Evolutionary conservation across 495 filamentous ascomycete species (phyloP).

Genomic region (Aspergillus egyptiacus): DNA sequence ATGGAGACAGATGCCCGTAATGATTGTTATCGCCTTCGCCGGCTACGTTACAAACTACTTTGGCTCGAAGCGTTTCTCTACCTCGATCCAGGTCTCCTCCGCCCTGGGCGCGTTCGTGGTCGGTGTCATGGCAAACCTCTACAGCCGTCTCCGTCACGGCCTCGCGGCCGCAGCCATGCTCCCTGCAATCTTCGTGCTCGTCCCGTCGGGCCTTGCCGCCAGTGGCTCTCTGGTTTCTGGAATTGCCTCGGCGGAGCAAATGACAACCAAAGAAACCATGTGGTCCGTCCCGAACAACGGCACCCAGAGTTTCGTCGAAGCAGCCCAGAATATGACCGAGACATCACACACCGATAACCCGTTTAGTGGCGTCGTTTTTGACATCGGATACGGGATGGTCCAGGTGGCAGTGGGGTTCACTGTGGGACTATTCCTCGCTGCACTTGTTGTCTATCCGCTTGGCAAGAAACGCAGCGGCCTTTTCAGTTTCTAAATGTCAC

Average conservation of each 20-base stretch:
- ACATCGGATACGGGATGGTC: constrained; percentile 80
- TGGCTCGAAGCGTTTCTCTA: constrained; percentile 61
- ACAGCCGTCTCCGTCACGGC: constrained; percentile 76
- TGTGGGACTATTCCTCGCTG: constrained; percentile 82
- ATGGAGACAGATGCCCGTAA: constrained; percentile 81
- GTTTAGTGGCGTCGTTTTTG: constrained; percentile 59
- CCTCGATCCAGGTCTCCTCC: constrained; percentile 71
- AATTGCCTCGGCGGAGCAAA: constrained; percentile 73
- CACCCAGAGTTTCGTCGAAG: constrained; percentile 44
- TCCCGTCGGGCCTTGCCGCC: constrained; percentile 83
- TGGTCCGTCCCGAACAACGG: constrained; percentile 46
- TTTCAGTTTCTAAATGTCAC: constrained; percentile 65
- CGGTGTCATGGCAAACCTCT: constrained; percentile 80
- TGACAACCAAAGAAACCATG: constrained; percentile 50
- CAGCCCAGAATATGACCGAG: constrained; percentile 31
- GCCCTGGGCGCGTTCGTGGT: constrained; percentile 82
- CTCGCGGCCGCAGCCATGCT: constrained; percentile 84
- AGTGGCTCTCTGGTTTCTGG: constrained; percentile 79
- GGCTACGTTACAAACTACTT: constrained; percentile 90
- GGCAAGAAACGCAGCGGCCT: constrained; percentile 86
- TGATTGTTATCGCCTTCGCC: constrained; percentile 74
- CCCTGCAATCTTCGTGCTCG: constrained; percentile 91
- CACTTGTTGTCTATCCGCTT: constrained; percentile 81
- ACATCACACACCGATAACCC: constrained; percentile 9
- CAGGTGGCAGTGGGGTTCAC: constrained; percentile 92